Conservation (phyloP, 2,329 filamentous ascomycete species). For the Monosporascus sp. region DNA sequence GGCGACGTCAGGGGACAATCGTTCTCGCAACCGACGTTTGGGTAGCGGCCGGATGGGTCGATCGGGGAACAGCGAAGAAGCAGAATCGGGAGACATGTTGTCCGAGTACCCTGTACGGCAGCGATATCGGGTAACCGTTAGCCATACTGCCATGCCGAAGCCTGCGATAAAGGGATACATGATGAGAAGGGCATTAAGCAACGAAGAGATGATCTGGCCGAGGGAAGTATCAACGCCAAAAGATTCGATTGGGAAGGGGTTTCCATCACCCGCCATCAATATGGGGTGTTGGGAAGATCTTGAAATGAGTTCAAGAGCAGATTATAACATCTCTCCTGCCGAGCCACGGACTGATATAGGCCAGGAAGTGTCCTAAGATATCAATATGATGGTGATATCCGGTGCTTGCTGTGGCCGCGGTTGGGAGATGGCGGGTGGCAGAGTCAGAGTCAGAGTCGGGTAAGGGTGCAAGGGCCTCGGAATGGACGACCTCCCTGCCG, state of each 20-base stretch:
- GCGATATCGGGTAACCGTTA: slow-evolving; percentile 24
- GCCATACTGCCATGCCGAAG: slow-evolving; percentile 21
- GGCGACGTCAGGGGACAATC: slow-evolving; percentile 79
- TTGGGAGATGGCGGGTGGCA: not conserved
- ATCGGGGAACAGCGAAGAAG: slow-evolving; percentile 78
- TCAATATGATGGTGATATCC: not conserved
- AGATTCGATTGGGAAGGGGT: not conserved
- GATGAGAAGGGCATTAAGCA: slow-evolving; percentile 2
- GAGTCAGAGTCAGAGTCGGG: not conserved
- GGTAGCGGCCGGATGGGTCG: slow-evolving; percentile 90
- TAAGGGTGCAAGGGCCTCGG: not conserved
- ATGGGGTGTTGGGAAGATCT: not conserved
- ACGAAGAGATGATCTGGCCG: not conserved
- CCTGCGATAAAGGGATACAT: slow-evolving; percentile 18
- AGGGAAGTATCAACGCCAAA: not conserved
- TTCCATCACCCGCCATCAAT: not conserved
- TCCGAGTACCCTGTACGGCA: slow-evolving; percentile 36
- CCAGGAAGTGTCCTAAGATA: not conserved
- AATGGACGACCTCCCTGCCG: not conserved
- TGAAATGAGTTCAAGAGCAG: no score
- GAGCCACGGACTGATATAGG: no score
- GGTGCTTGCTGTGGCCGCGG: not conserved
- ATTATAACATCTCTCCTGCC: no score
- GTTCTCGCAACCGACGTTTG: slow-evolving; percentile 80
- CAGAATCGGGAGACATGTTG: slow-evolving; percentile 67